Conservation (phyloP, 2,329 filamentous ascomycete genomes). For the Ceratocystis diversiconidia region DNA sequence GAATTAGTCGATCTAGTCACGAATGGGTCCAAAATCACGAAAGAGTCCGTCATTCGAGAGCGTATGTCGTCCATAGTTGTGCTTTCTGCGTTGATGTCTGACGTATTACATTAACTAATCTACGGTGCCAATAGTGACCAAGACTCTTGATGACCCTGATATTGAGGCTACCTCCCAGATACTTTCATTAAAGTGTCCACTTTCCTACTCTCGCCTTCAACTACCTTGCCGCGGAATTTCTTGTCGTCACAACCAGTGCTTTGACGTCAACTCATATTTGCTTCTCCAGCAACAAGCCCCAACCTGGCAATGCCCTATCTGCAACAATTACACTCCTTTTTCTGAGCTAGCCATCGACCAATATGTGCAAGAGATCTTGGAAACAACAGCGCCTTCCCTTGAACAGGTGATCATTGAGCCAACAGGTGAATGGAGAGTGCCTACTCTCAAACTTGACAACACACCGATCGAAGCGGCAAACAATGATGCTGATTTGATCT, state of each 20-base stretch:
- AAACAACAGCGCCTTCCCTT: slow-evolving; percentile 51
- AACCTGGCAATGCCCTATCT: slow-evolving; percentile 92
- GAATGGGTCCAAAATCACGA: slow-evolving; percentile 57
- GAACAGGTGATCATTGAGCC: slow-evolving; percentile 88
- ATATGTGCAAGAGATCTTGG: slow-evolving; percentile 74
- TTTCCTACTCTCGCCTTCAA: slow-evolving; percentile 70
- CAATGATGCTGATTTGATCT: slow-evolving; percentile 34
- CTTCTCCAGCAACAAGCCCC: slow-evolving; percentile 92
- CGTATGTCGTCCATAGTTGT: slow-evolving; percentile 39
- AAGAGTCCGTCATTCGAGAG: slow-evolving; percentile 68
- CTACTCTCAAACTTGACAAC: slow-evolving; percentile 6
- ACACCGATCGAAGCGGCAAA: slow-evolving; percentile 23
- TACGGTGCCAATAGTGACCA: slow-evolving; percentile 46
- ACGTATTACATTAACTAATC: not conserved
- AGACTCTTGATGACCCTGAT: slow-evolving; percentile 71
- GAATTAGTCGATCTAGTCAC: slow-evolving; percentile 56
- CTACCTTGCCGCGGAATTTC: slow-evolving; percentile 64
- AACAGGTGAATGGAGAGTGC: slow-evolving; percentile 56
- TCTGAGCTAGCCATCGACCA: slow-evolving; percentile 76
- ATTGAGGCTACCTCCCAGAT: slow-evolving; percentile 79
- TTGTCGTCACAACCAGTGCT: slow-evolving; percentile 87
- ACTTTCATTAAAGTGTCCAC: slow-evolving; percentile 81
- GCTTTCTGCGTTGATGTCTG: not conserved
- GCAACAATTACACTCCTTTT: slow-evolving; percentile 69
- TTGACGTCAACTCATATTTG: slow-evolving; percentile 82